Evolutionary conservation across 2,329 filamentous ascomycete species (phyloP).

Genomic region (Chrysosphaeria jannelii): DNA sequence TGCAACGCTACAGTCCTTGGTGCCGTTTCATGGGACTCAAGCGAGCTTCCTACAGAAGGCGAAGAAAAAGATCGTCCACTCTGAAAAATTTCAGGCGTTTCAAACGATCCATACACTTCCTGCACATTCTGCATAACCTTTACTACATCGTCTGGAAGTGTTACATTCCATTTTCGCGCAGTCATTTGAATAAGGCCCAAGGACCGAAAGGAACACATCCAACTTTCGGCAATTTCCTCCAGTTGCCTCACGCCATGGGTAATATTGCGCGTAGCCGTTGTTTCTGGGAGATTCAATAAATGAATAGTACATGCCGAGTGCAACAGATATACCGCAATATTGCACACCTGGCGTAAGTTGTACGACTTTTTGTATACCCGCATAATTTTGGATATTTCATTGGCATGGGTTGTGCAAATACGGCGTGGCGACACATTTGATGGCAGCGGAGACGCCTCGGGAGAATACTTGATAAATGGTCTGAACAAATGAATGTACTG

Average conservation of each 20-base stretch:
- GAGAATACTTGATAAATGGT: constrained; percentile 35
- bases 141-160: constrained; percentile 58
- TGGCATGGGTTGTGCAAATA: constrained; percentile 69
- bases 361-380: constrained; percentile 81
- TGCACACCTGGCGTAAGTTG: constrained; percentile 76
- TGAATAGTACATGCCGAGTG: constrained; percentile 91
- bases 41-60: no score
- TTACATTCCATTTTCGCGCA: constrained; percentile 67
- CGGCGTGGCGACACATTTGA: constrained; percentile 69
- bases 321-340: constrained; percentile 83
- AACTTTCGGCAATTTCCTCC: constrained; percentile 85
- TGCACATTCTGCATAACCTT: constrained; percentile 50
- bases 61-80: no score
- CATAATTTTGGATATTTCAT: constrained; percentile 76
- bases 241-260: constrained; percentile 73
- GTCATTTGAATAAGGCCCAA: constrained; percentile 63
- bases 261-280: constrained; percentile 67
- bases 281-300: constrained; percentile 73
- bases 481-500: constrained; percentile 4
- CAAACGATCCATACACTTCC: constrained; percentile 46
- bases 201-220: constrained; percentile 67
- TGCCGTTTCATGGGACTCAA: no score
- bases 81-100: constrained; percentile 28
- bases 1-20: no score
- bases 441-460: constrained; percentile 52